Evolutionary conservation across 208 protist species (phyloP), one percentile per base, ranked within the genome.

Genomic region (Crithidia bombi): DNA sequence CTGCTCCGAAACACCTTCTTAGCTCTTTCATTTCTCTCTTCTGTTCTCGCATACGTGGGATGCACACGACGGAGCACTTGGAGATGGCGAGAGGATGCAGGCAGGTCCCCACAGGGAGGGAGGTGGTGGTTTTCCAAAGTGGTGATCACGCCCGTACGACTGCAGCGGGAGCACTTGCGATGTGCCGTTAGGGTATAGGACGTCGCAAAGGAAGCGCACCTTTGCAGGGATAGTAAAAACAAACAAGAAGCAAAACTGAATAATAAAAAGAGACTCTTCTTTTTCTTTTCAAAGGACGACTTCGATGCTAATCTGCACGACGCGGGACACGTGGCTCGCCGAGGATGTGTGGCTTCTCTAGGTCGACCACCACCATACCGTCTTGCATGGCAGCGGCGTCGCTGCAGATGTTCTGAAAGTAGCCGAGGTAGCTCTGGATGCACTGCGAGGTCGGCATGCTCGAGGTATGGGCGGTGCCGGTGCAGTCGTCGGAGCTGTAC

Each of bases 331-430:
- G 43, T 2, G 70, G 70, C 26, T 69, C 35, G 55, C 62, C n/a
- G 19, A 69, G 61, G 54, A 65, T 33, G 32, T 55, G 54, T 6
- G 54, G 61, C 50, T 52, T 55, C n/a, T 26, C 0, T 0, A 75
- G 15, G 54, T 65, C 44, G 10, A 10, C 6, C 51, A 65, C 33
- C 38, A 6, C 19, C 6, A 0, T 19, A 14, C 23, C 28, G 10
- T 1, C 12, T 35, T 38, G 3, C 35, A 10, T 21, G 14, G 26
- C 26, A 15, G 23, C 57, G 55, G 33, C 57, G 51, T 44, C 23
- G 28, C 30, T 44, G 79, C 86, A 88, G 55, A 77, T 19, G 75
- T 86, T 86, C 68, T 89, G 36, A 28, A 83, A 73, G 70, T 86
- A 88, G 57, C 81, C 75, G 5, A 75, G 28, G 69, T 82, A 79